These are phyloP conservation scores for Chaetomium tenue DNA, from an alignment of 495 filamentous ascomycete genomes.

Conservation along the genomic window DNA sequence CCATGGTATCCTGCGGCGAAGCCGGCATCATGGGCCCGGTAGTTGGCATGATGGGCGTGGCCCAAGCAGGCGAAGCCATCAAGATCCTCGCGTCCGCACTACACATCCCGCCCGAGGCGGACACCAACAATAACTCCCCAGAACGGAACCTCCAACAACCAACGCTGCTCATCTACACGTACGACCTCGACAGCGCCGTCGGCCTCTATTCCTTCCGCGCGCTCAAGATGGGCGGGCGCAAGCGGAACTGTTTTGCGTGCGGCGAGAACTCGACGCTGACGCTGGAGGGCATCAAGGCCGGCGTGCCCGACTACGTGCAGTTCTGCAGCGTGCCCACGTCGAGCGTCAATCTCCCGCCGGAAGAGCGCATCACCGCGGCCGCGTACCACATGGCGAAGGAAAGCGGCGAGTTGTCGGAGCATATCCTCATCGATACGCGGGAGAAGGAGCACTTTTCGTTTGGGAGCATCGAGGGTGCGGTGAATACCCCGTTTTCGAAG, in stretches of 20 bases:
- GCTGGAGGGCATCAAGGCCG: slow-evolving; percentile 57
- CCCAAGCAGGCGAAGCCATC: slow-evolving; percentile 87
- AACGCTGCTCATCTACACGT: slow-evolving; percentile 70
- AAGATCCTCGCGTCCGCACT: slow-evolving; percentile 63
- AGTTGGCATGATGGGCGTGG: slow-evolving; percentile 88
- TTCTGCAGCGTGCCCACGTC: slow-evolving; percentile 61
- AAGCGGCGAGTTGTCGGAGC: slow-evolving; percentile 35
- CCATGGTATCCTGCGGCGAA: slow-evolving; percentile 80
- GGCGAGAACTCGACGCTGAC: slow-evolving; percentile 59
- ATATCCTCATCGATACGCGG: slow-evolving; percentile 74
- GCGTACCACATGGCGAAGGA: slow-evolving; percentile 47
- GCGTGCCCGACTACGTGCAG: slow-evolving; percentile 69
- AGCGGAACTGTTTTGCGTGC: slow-evolving; percentile 71
- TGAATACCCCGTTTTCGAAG: slow-evolving; percentile 73
- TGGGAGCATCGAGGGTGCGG: slow-evolving; percentile 65
- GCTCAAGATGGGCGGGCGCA: slow-evolving; percentile 65
- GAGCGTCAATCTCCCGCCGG: slow-evolving; percentile 41
- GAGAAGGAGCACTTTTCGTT: slow-evolving; percentile 85
- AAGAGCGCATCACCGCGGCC: slow-evolving; percentile 61
- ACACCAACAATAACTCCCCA: not conserved
- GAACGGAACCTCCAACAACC: slow-evolving; percentile 35
- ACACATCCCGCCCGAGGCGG: slow-evolving; percentile 18
- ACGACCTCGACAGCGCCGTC: slow-evolving; percentile 41
- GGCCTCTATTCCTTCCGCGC: slow-evolving; percentile 66
- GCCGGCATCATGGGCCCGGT: slow-evolving; percentile 90